Evolutionary conservation across 1,139 yeast genomes (phyloP), one percentile per base, ranked within the genome.

Genomic region (Taphrina communis): DNA sequence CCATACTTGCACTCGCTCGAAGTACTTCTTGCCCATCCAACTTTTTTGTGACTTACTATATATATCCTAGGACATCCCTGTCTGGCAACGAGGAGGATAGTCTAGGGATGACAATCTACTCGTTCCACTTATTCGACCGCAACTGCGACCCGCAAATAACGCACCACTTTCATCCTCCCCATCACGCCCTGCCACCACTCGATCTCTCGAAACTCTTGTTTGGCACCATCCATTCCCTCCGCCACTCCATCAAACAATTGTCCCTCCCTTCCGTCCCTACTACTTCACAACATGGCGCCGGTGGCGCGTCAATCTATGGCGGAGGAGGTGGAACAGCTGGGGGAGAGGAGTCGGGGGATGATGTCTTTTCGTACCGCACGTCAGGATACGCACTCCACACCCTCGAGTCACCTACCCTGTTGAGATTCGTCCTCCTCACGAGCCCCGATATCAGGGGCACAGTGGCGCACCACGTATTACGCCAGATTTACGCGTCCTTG

Each of bases 81-180:
- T 4, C 25, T 25, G 25, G 25, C 25, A 6, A 39, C 42, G 5
- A 39, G 42, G 42, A 1, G 1, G 14, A 39, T 8, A 12, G 6
- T n/a, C n/a, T n/a, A n/a, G n/a, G 11, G 14, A 84, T 85, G 87
- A 82, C 85, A 21, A 86, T 91, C 68, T 88, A 88, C 78, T 89
- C 97, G 8, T 89, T 92, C 77, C 89, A 92, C 87, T 85, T 93
- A 68, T 93, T 88, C 76, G 97, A 93, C 76, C 84, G 95, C 76
- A 97, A 93, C 77, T 90, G 96, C 74, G 86, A 86, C 73, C 89
- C 96, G 75, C 85, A 89, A 52, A 38, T 39, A 39, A 42, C 72
- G 35, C 67, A 65, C 35, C 56, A 50, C 25, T 53, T 55, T 57
- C 61, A 31, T 11, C 35, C 65, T 12, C 35, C 63, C 25, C 19